Percentiles rank a stretch among this genome's conserved stretches.
Evolutionary conservation across 2,329 filamentous ascomycete genomes (phyloP).

Genomic region (Ascochyta viciae-villosae): DNA sequence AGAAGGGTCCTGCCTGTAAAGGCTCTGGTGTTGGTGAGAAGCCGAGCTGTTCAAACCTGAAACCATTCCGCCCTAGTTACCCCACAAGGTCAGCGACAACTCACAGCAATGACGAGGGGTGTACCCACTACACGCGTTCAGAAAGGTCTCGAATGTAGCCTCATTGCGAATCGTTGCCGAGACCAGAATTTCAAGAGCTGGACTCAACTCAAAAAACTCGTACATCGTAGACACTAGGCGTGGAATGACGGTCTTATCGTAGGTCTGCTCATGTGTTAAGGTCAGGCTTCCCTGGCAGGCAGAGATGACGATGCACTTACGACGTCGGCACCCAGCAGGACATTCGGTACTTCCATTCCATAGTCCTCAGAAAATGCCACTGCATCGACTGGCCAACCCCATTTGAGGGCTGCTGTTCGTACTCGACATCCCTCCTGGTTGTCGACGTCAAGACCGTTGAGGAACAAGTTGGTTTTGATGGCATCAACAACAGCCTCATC

Average conservation of each 20-base stretch:
- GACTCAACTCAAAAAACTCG: conserved; percentile 66
- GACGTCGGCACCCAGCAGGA: conserved; percentile 78
- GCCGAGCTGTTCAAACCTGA: conserved; percentile 42
- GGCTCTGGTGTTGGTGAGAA: conserved; percentile 41
- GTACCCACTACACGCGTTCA: conserved; percentile 62
- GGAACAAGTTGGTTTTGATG: conserved; percentile 70
- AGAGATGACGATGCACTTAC: conserved; percentile 47
- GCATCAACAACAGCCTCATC: conserved; percentile 74
- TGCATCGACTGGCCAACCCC: conserved; percentile 67
- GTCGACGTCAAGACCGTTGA: conserved; percentile 68
- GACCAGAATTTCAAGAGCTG: conserved; percentile 67
- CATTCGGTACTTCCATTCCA: conserved; percentile 59
- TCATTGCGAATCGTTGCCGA: conserved; percentile 75
- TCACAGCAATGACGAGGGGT: conserved; percentile 40
- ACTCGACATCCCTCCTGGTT: conserved; percentile 43
- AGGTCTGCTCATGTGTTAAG: conserved; percentile 60
- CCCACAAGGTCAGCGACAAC: conserved; percentile 47
- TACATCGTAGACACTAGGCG: conserved; percentile 69
- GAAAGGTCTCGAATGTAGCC: conserved; percentile 71
- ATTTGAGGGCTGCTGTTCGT: conserved; percentile 64
- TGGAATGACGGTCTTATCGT: conserved; percentile 70
- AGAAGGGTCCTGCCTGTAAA: conserved; percentile 69
- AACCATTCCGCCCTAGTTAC: conserved; percentile 47
- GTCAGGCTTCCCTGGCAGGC: conserved; percentile 16
- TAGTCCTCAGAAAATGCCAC: conserved; percentile 64